Percentiles rank a stretch among this genome's conserved stretches.
phyloP scores from a whole-genome alignment of 2,329 filamentous ascomycete species.

The Aspergillus awamori region DNA sequence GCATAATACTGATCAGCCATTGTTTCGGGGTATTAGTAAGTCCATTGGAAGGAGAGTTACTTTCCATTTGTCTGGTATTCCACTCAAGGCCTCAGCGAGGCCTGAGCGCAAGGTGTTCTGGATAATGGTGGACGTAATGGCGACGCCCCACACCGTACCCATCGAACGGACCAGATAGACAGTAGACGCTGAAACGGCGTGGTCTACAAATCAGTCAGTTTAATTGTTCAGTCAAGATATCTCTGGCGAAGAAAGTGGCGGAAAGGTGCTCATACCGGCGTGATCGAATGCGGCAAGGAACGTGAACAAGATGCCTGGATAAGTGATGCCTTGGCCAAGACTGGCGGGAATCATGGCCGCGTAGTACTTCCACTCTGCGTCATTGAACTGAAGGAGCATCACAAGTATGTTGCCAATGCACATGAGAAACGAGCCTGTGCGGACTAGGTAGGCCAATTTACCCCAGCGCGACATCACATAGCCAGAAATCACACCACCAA shows the following conservation, averaged over 20 bases:
- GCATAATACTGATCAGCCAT: slow-evolving; percentile 30
- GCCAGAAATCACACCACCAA: slow-evolving; percentile 49
- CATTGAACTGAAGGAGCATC: slow-evolving; percentile 45
- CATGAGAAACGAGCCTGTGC: slow-evolving; percentile 47
- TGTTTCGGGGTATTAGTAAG: not conserved
- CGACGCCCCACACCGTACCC: slow-evolving; percentile 67
- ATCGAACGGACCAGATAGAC: slow-evolving; percentile 67
- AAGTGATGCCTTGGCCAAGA: slow-evolving; percentile 51
- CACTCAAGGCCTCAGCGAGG: slow-evolving; percentile 57
- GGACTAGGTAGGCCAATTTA: slow-evolving; percentile 45
- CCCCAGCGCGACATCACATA: slow-evolving; percentile 54
- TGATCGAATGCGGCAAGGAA: slow-evolving; percentile 66
- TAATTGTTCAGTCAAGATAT: not conserved
- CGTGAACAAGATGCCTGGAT: slow-evolving; percentile 59
- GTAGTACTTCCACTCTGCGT: slow-evolving; percentile 50
- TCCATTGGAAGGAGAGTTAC: slow-evolving; percentile 47
- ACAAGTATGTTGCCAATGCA: slow-evolving; percentile 48
- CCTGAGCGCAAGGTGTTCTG: slow-evolving; percentile 62
- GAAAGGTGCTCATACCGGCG: slow-evolving; percentile 47
- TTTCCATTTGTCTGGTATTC: slow-evolving; percentile 60
- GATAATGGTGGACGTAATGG: slow-evolving; percentile 63
- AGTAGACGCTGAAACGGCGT: slow-evolving; percentile 64
- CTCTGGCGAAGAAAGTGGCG: not conserved
- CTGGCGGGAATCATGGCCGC: slow-evolving; percentile 51
- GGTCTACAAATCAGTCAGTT: slow-evolving; percentile 48